Evolutionary conservation across 1,284 basidiomycete species (phyloP), one percentile per base, ranked within the genome.

Genomic region (Ustilago cynodontis): DNA sequence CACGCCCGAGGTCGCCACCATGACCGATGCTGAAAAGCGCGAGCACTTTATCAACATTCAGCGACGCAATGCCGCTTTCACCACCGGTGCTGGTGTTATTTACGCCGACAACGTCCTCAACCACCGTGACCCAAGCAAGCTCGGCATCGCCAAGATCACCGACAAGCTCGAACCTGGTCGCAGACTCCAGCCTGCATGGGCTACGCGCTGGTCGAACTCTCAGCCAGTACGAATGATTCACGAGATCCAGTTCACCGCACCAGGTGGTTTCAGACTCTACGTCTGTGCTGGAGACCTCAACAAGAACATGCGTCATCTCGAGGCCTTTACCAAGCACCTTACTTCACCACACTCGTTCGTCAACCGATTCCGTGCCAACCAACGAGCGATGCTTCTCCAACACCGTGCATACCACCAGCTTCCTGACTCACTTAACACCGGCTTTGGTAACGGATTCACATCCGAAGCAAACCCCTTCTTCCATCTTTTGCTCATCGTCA

Each of bases 161-260:
- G 64, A 70, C 54, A 77, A 76, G 61, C 68, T 83, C 29, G 77
- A 82, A 65, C 70, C 80, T 6, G 82, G 82, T 20, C 56, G 57
- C 18, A 58, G 82, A 11, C 59, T 83, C 33, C 68, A 66, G 53
- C 82, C 82, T n/a, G 77, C 79, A 0, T 83, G 82, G 82, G 92
- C 93, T 56, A 86, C 92, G 28, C 89, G 91, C 47, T 91, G 89
- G 3, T 90, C 91, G 18, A 91, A 93, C 83, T 87, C 87, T 2
- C 88, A 89, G 33, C 90, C 91, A 2, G 86, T 89, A 55, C 89
- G 93, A 65, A 87, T 94, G 33, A 92, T 93, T 59, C 91, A 92
- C 74, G 83, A 92, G 49, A 86, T 92, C 45, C 90, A 90, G 3
- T 88, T 92, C 13, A 91, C 93, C 77, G 88, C 88, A 10, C 82